Evolutionary conservation across 164 flowering plant genomes (phyloP).

Genomic region (Liquidambar formosana): DNA sequence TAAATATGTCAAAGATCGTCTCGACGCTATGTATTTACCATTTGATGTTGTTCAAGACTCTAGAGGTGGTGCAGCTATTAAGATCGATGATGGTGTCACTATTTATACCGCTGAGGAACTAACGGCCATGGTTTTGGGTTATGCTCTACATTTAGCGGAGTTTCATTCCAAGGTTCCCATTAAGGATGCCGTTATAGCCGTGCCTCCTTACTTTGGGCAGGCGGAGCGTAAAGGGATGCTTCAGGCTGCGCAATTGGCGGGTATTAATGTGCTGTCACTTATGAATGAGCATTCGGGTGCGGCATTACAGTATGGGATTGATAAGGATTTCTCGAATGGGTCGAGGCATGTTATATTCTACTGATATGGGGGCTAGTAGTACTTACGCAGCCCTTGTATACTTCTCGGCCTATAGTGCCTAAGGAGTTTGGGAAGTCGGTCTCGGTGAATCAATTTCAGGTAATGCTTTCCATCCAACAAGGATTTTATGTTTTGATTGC

Average conservation of each 20-base stretch:
- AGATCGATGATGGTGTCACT: constrained; percentile 46
- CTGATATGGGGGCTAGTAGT: constrained; percentile 84
- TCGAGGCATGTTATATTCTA: constrained; percentile 86
- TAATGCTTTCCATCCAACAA: constrained; percentile 16
- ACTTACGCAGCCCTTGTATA: constrained; percentile 95
- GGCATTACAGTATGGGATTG: constrained; percentile 96
- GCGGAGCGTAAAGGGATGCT: constrained; percentile 79
- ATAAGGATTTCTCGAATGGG: constrained; percentile 89
- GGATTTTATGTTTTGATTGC: neutral
- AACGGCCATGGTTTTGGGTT: constrained; percentile 72
- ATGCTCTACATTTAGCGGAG: constrained; percentile 67
- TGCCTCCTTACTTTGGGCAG: constrained; percentile 93
- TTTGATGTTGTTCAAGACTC: constrained; percentile 63
- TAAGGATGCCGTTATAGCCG: constrained; percentile 74
- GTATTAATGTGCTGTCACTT: constrained; percentile 79
- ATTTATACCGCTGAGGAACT: constrained; percentile 71
- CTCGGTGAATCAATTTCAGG: constrained; percentile 92
- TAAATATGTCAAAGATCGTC: constrained; percentile 26
- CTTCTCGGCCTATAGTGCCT: constrained; percentile 74
- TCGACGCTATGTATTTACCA: constrained; percentile 62
- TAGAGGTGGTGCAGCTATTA: constrained; percentile 57
- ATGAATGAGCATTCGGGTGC: constrained; percentile 94
- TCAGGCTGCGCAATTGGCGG: constrained; percentile 81
- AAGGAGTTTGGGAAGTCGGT: constrained; percentile 90
- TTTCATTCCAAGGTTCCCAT: constrained; percentile 63